These are phyloP conservation scores for Rhododendron kiyosumense DNA, from an alignment of 148 eudicot genomes.

Conservation along the genomic window DNA sequence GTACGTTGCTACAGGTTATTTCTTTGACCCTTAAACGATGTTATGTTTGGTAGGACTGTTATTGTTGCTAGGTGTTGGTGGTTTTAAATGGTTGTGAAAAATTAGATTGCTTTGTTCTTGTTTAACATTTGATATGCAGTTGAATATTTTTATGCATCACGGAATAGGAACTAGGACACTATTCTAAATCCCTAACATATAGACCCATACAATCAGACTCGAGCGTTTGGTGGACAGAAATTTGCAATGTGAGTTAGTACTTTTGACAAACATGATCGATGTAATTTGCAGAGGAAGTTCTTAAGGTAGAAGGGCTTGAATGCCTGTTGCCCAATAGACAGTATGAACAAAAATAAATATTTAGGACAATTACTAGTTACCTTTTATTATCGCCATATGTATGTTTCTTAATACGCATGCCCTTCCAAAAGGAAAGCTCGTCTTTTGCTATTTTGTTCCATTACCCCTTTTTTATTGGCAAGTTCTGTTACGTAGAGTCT, in stretches of 20 bases:
- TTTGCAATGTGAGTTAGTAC: background rate
- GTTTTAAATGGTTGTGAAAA: background rate
- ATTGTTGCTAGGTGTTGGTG: background rate
- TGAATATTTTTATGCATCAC: background rate
- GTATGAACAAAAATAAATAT: background rate
- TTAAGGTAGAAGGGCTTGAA: background rate
- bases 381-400: background rate
- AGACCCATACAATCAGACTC: background rate
- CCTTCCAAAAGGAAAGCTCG: background rate
- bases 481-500: background rate
- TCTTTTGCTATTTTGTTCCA: background rate
- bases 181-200: background rate
- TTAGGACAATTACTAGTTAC: background rate
- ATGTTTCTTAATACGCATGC: background rate
- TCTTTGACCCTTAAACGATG: background rate
- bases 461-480: background rate
- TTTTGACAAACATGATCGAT: background rate
- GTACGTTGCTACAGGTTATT: constrained; percentile 38
- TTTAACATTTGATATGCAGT: background rate
- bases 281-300: background rate
- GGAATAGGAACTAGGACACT: background rate
- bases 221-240: background rate
- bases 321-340: background rate
- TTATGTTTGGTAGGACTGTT: background rate
- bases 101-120: background rate